Evolutionary conservation across 164 flowering plant genomes (phyloP).

Genomic region (Vitis cinerea): DNA sequence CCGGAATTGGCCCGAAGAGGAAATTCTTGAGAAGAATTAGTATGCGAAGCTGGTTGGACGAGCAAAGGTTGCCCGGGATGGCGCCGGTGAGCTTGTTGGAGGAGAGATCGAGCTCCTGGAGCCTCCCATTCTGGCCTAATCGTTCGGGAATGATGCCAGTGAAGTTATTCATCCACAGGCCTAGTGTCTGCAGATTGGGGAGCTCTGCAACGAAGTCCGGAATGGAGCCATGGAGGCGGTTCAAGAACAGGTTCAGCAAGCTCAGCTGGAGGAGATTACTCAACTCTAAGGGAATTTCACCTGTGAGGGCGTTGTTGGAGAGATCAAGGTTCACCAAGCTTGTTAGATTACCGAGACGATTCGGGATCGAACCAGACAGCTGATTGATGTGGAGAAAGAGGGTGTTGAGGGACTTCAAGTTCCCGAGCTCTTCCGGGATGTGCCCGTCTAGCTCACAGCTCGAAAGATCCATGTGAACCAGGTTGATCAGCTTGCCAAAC

Average conservation of each 20-base stretch:
- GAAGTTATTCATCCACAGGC: constrained; percentile 91
- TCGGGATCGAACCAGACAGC: constrained; percentile 73
- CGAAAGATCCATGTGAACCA: constrained; percentile 68
- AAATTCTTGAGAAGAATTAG: constrained; percentile 77
- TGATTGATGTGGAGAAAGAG: constrained; percentile 66
- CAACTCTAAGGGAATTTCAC: constrained; percentile 82
- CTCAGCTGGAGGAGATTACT: constrained; percentile 45
- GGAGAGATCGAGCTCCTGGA: constrained; percentile 74
- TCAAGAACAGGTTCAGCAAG: constrained; percentile 84
- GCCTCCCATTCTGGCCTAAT: constrained; percentile 68
- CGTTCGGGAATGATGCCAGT: constrained; percentile 73
- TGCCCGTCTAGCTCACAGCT: constrained; percentile 66
- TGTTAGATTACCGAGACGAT: constrained; percentile 68
- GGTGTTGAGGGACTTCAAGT: constrained; percentile 59
- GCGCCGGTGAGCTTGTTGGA: constrained; percentile 93
- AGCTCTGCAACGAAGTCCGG: constrained; percentile 79
- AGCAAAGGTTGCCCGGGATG: constrained; percentile 66
- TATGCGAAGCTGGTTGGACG: constrained; percentile 49
- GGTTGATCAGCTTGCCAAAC: constrained; percentile 61
- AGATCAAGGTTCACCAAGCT: constrained; percentile 70
- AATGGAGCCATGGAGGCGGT: constrained; percentile 80
- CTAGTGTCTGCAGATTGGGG: constrained; percentile 54
- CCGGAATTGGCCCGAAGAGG: constrained; percentile 85
- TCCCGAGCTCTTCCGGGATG: constrained; percentile 75
- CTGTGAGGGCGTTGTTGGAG: constrained; percentile 75